Evolutionary conservation across 1,284 basidiomycete species (phyloP).

Genomic region (Baeospora myosura): DNA sequence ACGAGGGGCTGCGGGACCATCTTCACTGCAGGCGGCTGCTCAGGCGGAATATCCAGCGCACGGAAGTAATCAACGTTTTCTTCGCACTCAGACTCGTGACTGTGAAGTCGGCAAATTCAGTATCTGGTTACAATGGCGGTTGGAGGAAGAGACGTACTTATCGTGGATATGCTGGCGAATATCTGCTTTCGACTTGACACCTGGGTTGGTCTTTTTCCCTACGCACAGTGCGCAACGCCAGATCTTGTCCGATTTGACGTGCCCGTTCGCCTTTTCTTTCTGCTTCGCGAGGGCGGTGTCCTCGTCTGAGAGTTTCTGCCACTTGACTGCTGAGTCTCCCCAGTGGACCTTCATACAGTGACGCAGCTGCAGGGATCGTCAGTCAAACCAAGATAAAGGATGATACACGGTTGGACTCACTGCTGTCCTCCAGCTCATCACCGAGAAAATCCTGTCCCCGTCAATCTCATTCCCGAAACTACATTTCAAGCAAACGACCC

Average conservation of each 20-base stretch:
- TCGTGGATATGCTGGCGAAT: constrained; percentile 16
- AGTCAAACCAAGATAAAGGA: neutral
- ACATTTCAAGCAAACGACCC: constrained; percentile 30
- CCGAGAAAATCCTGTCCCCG: constrained; percentile 22
- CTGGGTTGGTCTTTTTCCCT: constrained; percentile 15
- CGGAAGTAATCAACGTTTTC: constrained; percentile 8
- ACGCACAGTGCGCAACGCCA: constrained; percentile 25
- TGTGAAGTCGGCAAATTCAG: too few species aligned
- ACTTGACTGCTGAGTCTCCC: constrained; percentile 20
- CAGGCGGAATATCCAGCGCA: constrained; percentile 7
- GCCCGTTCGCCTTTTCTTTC: constrained; percentile 14
- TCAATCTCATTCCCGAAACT: constrained; percentile 24
- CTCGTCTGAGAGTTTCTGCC: constrained; percentile 21
- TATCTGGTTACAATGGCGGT: neutral
- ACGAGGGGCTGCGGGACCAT: constrained; percentile 9
- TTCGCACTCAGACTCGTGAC: constrained; percentile 1
- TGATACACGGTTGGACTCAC: constrained; percentile 17
- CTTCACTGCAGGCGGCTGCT: constrained; percentile 4
- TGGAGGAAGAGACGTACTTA: constrained; percentile 4
- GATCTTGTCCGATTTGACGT: constrained; percentile 10
- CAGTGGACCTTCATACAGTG: constrained; percentile 26
- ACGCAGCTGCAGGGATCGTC: constrained; percentile 19
- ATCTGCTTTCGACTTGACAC: constrained; percentile 16
- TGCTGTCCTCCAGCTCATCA: constrained; percentile 26
- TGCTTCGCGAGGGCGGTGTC: constrained; percentile 17